phyloP scores from a whole-genome alignment of 2,329 filamentous ascomycete species.

The Fusarium redolens region DNA sequence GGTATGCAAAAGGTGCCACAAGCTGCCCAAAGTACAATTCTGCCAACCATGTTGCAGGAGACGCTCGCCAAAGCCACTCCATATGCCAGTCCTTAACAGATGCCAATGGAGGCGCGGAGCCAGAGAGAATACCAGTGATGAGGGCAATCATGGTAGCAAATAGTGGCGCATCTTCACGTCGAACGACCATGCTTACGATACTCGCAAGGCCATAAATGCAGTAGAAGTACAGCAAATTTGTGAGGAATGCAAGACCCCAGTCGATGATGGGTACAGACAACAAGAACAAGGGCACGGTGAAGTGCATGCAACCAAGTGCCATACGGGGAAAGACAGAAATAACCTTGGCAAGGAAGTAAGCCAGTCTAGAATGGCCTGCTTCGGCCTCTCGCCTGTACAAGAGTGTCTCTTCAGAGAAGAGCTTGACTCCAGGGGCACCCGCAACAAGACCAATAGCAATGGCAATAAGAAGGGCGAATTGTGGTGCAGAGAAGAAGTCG shows the following conservation, averaged over 20 bases:
- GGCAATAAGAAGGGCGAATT: conserved; percentile 63
- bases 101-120: conserved; percentile 62
- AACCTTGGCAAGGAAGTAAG: conserved; percentile 68
- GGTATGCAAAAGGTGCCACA: conserved; percentile 58
- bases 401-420: conserved; percentile 58
- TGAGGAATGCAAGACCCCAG: conserved; percentile 61
- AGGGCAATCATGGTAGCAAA: conserved; percentile 65
- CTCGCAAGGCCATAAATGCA: conserved; percentile 68
- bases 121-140: conserved; percentile 65
- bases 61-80: conserved; percentile 66
- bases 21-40: conserved; percentile 67
- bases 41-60: conserved; percentile 66
- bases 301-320: conserved; percentile 63
- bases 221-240: conserved; percentile 68
- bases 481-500: conserved; percentile 62
- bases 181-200: conserved; percentile 63
- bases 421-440: conserved; percentile 62
- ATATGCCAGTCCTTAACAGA: conserved; percentile 64
- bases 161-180: conserved; percentile 67
- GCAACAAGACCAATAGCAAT: conserved; percentile 68
- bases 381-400: conserved; percentile 67
- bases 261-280: conserved; percentile 61
- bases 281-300: conserved; percentile 62
- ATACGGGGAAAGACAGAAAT: conserved; percentile 64
- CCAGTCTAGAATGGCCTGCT: conserved; percentile 65